Evolutionary conservation across 768 basidiomycete species (phyloP), one percentile per base, ranked within the genome.

Genomic region (Peribolospora baueri): DNA sequence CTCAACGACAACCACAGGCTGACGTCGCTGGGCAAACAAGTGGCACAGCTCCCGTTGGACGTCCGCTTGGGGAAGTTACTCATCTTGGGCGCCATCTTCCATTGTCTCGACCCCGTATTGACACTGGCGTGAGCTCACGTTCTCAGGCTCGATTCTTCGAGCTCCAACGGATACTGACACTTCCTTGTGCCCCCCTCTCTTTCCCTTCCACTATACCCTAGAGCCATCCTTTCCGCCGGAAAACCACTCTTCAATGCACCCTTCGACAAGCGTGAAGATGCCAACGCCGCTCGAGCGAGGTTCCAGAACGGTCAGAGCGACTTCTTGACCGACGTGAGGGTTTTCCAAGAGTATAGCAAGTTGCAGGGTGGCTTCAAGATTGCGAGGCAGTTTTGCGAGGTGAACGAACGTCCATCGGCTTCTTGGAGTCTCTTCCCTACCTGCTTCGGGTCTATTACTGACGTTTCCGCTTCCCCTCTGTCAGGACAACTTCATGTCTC

Each of bases 31-130:
- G 90, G 90, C 7, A 72, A 75, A 59, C 78, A 91, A 65, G 77
- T 90, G 64, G 74, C 83, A 3, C 74, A 79, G 68, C 73, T 93
- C n/a, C 88, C 88, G 1, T 70, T 91, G 10, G 90, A 95, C 67
- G 70, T 90, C 7, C 74, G 85, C 46, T 73, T 95, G 38, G 84
- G 78, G 6, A 95, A 93, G 73, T 82, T 95, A 82, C 75, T 95
- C 36, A 75, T 93, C 5, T 71, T 93, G 0, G 86, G 76, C 0
- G 75, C 79, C 5, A 74, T 90, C 49, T 88, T 95, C 70, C 75
- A 75, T 60, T 90, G 86, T 60, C 68, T 91, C 7, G 79, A 77
- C 54, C 84, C 85, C 2, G 55, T 55, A 56, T 61, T 62, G 10
- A 51, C 57, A 54, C 37, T 53, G 46, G 48, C 47, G 38, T 37